Conservation (phyloP, 208 protist species). For the Sergeia podlipaevii region DNA sequence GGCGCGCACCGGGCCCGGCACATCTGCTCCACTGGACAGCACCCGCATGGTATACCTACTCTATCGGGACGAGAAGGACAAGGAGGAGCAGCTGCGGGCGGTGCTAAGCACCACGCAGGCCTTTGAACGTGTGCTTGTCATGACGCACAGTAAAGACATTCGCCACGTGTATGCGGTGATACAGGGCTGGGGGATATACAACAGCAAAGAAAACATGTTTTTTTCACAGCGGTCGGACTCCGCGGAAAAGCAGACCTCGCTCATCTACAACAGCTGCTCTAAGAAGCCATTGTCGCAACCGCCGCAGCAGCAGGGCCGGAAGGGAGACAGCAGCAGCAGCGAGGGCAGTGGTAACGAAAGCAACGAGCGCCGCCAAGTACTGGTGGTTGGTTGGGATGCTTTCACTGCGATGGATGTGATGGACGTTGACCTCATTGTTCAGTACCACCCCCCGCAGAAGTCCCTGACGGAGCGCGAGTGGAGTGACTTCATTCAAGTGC, state of each 20-base stretch:
- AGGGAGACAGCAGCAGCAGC: no score
- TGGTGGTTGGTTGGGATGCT: conserved; percentile 61
- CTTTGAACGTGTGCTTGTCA: conserved; percentile 43
- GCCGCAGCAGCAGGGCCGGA: no score
- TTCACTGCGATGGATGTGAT: conserved; percentile 68
- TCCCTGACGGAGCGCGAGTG: conserved; percentile 62
- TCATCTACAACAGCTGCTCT: no score
- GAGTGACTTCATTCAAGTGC: conserved; percentile 61
- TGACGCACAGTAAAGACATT: conserved; percentile 81
- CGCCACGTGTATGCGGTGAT: conserved; percentile 43
- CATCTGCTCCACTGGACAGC: conserved; percentile 31
- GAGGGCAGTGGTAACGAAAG: no score
- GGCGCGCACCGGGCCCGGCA: conserved; percentile 22
- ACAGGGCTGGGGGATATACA: conserved; percentile 39
- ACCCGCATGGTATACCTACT: conserved; percentile 46
- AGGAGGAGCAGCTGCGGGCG: conserved; percentile 36
- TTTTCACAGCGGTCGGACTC: neutral
- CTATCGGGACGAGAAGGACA: conserved; percentile 46
- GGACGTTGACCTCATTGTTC: conserved; percentile 75
- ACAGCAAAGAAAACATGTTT: no score
- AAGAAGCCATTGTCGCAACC: no score
- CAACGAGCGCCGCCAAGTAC: no score
- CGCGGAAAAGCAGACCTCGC: neutral
- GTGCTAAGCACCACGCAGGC: conserved; percentile 39
- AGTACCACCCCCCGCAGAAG: conserved; percentile 79